Base-by-base conservation (phyloP, 257 asterid species). In the Datura wrightii region DNA sequence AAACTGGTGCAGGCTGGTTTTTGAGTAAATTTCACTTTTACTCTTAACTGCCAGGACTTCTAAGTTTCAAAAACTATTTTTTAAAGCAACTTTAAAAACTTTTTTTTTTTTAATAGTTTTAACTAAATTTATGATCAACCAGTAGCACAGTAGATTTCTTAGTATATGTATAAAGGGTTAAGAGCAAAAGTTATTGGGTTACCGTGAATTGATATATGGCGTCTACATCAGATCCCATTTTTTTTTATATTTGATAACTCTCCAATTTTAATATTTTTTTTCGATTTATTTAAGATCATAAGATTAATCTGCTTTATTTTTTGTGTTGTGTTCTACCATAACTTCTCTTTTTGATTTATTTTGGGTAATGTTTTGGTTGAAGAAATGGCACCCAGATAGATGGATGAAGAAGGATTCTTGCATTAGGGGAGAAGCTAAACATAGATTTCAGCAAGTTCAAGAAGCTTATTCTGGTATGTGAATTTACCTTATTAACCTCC, bases 381-480 rank as follows among this genome's bases (percentile, higher is more conserved):
- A 88, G 92, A 88, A 89, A 86, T 88, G 90, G 94, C 90, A 91
- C 79, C 91, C 92, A 2, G 94, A 91, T 79, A 86, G 87, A 70
- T 85, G 92, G 87, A 84, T 59, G 80, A 86, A 79, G 83, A 86
- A 31, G 85, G 86, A 89, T 55, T 82, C 88, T 48, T 7, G 58
- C 46, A 58, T 81, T 19, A 83, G 83, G 5, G 88, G 86, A 42
- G 89, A 89, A 62, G 90, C 91, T 10, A 89, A 88, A 10, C 82
- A 14, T n/a, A 87, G 83, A 56, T 91, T 89, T 83, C 91, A 88
- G 76, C 86, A 87, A 67, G 84, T 89, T 72, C 92, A 91, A 71
- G 90, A 91, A 74, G 94, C 94, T 3, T 89, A 89, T 91, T 91
- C 92, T 60, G 87, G 92, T 87, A 37, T 62, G 66, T 10, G 39